Base-by-base conservation (phyloP, 345 rosid genomes). In the Bretschneidera sinensis region DNA sequence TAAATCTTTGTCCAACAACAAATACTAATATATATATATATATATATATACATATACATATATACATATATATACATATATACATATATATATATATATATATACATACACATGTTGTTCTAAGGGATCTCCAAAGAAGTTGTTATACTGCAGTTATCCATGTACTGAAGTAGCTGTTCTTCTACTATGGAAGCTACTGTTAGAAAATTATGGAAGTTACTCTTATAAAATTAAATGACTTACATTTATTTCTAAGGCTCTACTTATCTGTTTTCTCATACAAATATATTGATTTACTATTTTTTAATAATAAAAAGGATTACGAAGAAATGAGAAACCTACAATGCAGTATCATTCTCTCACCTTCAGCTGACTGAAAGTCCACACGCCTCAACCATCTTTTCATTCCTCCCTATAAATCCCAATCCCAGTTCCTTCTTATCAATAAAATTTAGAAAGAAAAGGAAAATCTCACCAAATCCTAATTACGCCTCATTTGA, bases 361-460 rank as follows among this genome's bases (percentile, higher is more conserved):
- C 79, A 76, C 79, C 87, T 79, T 82, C 77, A n/a, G 83, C 84
- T 79, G 87, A 87, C 72, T 72, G 90, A 72, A 79, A 80, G 74
- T 81, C 87, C 83, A 75, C 45, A 78, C 52, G 79, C 84, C 78
- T 94, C 95, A 88, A 83, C 95, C 92, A 78, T 90, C 92, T 80
- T 90, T 85, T 85, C 95, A 77, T 73, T 87, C 83, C 83, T 66
- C 66, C 86, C 89, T 82, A 85, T 75, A 79, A 81, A 85, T 68
- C 83, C 82, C 91, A 81, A 74, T 49, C 83, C 77, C 85, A 67
- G 68, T 61, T 54, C 61, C 53, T 75, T 78, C 73, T 81, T 66
- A 78, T 81, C 73, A 83, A 69, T 64, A n/a, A 54, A 65, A 51
- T 57, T 68, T 24, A 54, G 48, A 49, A 34, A 25, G 20, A 59